These are phyloP conservation scores for Margaritispora aquatica DNA, from an alignment of 495 filamentous ascomycete genomes.

Conservation along the genomic window DNA sequence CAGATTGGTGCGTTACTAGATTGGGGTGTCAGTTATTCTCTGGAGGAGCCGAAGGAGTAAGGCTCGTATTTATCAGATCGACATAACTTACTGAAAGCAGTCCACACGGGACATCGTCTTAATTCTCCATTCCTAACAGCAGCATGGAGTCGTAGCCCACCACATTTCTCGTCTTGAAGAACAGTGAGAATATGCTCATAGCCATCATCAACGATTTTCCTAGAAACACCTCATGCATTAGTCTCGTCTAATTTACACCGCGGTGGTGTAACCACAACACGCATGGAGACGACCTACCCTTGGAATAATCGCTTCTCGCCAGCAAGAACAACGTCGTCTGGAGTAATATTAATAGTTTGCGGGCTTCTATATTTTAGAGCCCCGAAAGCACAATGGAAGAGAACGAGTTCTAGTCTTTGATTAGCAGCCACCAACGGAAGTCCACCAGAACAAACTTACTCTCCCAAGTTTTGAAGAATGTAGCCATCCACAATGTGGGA, in stretches of 20 bases:
- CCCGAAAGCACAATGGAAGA: constrained; percentile 72
- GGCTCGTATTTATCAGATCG: no score
- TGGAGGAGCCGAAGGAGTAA: no score
- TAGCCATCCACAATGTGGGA: constrained; percentile 41
- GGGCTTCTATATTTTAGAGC: constrained; percentile 66
- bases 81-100: constrained; percentile 51
- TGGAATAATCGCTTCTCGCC: constrained; percentile 63
- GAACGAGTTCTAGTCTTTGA: constrained; percentile 49
- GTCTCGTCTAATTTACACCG: no score
- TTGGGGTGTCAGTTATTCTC: neutral
- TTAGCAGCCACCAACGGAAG: neutral
- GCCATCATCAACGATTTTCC: constrained; percentile 64
- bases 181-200: constrained; percentile 68
- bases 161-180: constrained; percentile 57
- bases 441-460: constrained; percentile 27
- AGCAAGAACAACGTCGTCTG: constrained; percentile 53
- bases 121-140: constrained; percentile 44
- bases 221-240: no score
- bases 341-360: constrained; percentile 40
- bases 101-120: constrained; percentile 61
- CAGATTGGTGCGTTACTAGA: constrained; percentile 54
- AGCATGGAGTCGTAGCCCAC: constrained; percentile 50
- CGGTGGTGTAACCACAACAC: no score
- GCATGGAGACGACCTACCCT: constrained; percentile 47
- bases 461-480: constrained; percentile 52